A percentile compares a stretch with the other conserved stretches of the same genome.
Evolutionary conservation across 2,329 filamentous ascomycete genomes (phyloP).

Genomic region (Hawksworthiomyces lignivorus): DNA sequence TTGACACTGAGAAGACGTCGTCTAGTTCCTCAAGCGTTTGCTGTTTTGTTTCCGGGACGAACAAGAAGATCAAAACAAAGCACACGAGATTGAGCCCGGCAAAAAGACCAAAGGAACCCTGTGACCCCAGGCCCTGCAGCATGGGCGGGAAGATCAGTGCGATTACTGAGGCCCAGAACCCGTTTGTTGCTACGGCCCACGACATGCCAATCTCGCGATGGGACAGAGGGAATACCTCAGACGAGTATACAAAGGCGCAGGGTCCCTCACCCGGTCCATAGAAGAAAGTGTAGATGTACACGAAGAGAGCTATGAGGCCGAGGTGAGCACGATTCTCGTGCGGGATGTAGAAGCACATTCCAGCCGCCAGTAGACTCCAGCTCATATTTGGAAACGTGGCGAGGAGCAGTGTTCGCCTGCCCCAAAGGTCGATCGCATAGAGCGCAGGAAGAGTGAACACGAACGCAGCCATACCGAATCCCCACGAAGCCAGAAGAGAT

Average conservation of each 20-base stretch:
- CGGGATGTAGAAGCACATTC: too few species aligned
- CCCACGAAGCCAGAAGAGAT: background rate
- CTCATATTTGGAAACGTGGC: conserved; percentile 63
- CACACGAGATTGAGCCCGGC: conserved; percentile 47
- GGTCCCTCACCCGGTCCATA: too few species aligned
- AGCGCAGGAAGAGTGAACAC: conserved; percentile 57
- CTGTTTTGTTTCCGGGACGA: conserved; percentile 52
- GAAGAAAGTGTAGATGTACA: too few species aligned
- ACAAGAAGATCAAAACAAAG: conserved; percentile 47
- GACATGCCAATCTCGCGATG: conserved; percentile 65
- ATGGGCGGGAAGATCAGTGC: too few species aligned
- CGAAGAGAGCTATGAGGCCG: too few species aligned
- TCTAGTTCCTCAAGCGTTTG: conserved; percentile 51
- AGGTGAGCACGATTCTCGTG: too few species aligned
- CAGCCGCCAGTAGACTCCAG: conserved; percentile 28
- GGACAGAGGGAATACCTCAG: conserved; percentile 62
- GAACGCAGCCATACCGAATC: background rate
- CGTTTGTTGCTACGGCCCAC: conserved; percentile 59
- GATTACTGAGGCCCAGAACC: conserved; percentile 31
- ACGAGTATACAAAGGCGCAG: too few species aligned
- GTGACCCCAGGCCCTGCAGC: too few species aligned
- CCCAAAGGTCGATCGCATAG: conserved; percentile 60
- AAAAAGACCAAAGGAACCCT: conserved; percentile 47
- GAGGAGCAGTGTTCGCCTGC: conserved; percentile 49
- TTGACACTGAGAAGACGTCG: conserved; percentile 53